Evolutionary conservation across 495 filamentous ascomycete genomes (phyloP).

Genomic region (Neurospora sp.): DNA sequence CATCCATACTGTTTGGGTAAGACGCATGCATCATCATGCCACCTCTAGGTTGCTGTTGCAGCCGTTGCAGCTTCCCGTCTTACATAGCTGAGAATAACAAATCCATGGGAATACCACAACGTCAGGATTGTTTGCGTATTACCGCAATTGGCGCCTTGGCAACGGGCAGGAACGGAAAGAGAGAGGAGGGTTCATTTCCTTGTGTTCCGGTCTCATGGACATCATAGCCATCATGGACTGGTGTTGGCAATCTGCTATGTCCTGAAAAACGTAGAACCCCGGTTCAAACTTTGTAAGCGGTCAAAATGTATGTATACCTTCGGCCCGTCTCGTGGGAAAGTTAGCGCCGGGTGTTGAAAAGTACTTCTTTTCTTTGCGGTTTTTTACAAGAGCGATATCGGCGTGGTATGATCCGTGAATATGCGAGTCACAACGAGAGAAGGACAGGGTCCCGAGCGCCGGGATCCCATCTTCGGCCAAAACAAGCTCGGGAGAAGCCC

Average conservation of each 20-base stretch:
- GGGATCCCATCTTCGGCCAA: background rate
- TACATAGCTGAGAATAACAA: background rate
- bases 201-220: background rate
- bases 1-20: background rate
- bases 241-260: background rate
- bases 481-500: background rate
- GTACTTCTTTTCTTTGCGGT: background rate
- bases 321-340: background rate
- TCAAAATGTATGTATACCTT: background rate
- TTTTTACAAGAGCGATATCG: background rate
- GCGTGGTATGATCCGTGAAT: background rate
- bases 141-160: background rate
- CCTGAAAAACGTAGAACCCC: background rate
- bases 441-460: background rate
- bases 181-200: background rate
- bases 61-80: background rate
- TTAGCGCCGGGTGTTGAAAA: background rate
- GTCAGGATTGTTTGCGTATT: background rate
- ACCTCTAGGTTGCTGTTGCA: background rate
- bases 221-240: background rate
- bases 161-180: background rate
- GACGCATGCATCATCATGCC: background rate
- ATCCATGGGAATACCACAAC: background rate
- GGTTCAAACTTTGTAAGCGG: background rate
- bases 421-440: background rate